phyloP scores from a whole-genome alignment of 208 protist species.

The Wallacemonas sp. region DNA sequence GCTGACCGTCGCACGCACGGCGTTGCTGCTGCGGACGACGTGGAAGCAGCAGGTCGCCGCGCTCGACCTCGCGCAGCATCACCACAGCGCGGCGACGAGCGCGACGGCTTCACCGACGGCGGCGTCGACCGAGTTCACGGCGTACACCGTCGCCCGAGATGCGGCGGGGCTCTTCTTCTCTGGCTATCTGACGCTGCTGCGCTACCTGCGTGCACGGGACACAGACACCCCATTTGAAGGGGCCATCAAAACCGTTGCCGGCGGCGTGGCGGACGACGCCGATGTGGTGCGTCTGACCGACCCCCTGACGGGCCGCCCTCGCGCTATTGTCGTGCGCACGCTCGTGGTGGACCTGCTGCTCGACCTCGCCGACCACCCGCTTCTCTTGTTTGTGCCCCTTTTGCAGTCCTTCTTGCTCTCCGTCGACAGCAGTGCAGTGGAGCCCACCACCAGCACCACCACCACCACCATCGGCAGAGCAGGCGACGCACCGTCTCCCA shows the following conservation, averaged over 20 bases:
- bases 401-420: constrained; percentile 29
- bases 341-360: constrained; percentile 11
- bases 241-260: no score
- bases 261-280: background rate
- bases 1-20: background rate
- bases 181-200: constrained; percentile 4
- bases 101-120: background rate
- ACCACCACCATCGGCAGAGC: background rate
- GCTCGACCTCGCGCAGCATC: background rate
- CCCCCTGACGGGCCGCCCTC: background rate
- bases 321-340: constrained; percentile 5
- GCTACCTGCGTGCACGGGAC: background rate
- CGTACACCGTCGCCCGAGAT: background rate
- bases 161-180: constrained; percentile 11
- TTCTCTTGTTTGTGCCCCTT: constrained; percentile 32
- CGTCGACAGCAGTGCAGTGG: background rate
- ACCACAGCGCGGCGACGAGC: background rate
- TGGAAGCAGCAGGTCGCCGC: constrained; percentile 6
- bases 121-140: background rate
- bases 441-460: background rate
- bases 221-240: background rate
- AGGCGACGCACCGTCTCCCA: no score
- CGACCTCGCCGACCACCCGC: constrained; percentile 20
- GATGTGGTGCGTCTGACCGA: background rate
- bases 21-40: background rate